Percentiles rank a stretch among this genome's conserved stretches.
Evolutionary conservation across 306 rosid genomes (phyloP).

Genomic region (Benincasa hispida): DNA sequence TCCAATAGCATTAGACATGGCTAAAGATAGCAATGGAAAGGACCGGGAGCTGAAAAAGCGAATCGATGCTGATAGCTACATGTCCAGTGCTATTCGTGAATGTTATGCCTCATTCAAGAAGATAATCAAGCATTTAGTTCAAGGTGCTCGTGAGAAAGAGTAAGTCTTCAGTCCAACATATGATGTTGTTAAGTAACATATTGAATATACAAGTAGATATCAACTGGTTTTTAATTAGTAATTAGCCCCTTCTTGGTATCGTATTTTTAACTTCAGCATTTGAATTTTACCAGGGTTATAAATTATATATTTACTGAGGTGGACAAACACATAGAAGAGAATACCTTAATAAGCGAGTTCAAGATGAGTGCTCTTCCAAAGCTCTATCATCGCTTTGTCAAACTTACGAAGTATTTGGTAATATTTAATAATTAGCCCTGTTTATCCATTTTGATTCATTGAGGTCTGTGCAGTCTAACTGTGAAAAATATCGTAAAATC

Average conservation of each 20-base stretch:
- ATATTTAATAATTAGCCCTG: slow-evolving; percentile 1
- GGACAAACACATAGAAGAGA: slow-evolving; percentile 34
- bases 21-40: slow-evolving; percentile 97
- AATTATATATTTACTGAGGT: slow-evolving; percentile 53
- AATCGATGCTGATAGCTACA: slow-evolving; percentile 52
- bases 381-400: slow-evolving; percentile 63
- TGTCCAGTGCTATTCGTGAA: slow-evolving; percentile 90
- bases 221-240: background rate
- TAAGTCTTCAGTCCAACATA: slow-evolving; percentile 20
- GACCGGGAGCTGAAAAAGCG: slow-evolving; percentile 81
- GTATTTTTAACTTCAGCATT: background rate
- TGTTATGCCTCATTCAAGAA: slow-evolving; percentile 85
- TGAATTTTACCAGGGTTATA: slow-evolving; percentile 49
- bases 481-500: slow-evolving; percentile 3
- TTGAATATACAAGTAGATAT: background rate
- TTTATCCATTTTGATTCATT: background rate
- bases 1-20: slow-evolving; percentile 97
- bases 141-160: slow-evolving; percentile 62
- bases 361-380: slow-evolving; percentile 85
- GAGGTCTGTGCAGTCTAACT: slow-evolving; percentile 1
- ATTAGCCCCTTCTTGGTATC: background rate
- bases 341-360: slow-evolving; percentile 33
- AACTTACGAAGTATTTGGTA: slow-evolving; percentile 65
- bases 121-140: slow-evolving; percentile 61
- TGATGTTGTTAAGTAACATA: background rate